Evolutionary conservation across 495 filamentous ascomycete species (phyloP).

Genomic region (Tuber indicum): DNA sequence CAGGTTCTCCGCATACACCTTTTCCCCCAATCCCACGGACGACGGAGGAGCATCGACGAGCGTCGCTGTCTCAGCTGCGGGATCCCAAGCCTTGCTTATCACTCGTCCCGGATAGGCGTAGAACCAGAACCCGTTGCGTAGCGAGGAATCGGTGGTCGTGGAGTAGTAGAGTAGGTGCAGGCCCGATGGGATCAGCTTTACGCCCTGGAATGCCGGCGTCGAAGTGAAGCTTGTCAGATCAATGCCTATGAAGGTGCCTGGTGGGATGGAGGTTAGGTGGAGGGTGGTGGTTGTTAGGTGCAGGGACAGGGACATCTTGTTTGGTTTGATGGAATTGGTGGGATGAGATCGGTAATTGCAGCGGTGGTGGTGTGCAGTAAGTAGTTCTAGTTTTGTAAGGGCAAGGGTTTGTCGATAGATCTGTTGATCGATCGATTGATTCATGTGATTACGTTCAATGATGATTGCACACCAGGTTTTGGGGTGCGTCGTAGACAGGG

Average conservation of each 20-base stretch:
- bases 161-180: slow-evolving; percentile 39
- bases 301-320: slow-evolving; percentile 21
- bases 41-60: slow-evolving; percentile 11
- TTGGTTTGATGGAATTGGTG: background rate
- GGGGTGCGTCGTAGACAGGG: background rate
- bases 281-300: slow-evolving; percentile 28
- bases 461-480: background rate
- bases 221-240: slow-evolving; percentile 40
- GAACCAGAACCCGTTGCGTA: slow-evolving; percentile 37
- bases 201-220: slow-evolving; percentile 35
- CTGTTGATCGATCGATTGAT: background rate
- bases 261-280: slow-evolving; percentile 33
- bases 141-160: slow-evolving; percentile 31
- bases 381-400: background rate
- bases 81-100: slow-evolving; percentile 25
- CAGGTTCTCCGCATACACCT: slow-evolving; percentile 21
- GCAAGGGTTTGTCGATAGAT: background rate
- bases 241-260: slow-evolving; percentile 32
- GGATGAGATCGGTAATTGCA: background rate
- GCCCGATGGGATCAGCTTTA: slow-evolving; percentile 33
- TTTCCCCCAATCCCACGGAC: slow-evolving; percentile 13
- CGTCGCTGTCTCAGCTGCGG: slow-evolving; percentile 13
- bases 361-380: background rate
- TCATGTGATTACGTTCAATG: background rate
- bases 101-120: slow-evolving; percentile 10